Conservation (phyloP, 768 basidiomycete species). For the Rhodotorula paludigena region DNA sequence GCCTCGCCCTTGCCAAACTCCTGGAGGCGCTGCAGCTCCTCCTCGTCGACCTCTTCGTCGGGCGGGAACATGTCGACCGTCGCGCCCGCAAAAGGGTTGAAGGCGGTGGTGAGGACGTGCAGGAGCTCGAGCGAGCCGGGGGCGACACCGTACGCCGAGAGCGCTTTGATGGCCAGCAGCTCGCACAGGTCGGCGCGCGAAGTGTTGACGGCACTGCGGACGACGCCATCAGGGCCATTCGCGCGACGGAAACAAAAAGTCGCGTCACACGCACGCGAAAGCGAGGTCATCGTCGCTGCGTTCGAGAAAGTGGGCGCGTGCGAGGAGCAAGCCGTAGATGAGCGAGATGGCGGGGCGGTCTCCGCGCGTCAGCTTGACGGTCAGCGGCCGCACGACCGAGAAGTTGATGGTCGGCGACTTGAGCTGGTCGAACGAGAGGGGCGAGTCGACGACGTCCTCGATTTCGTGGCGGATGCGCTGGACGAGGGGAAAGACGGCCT, state of each 20-base stretch:
- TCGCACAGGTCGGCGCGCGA: slow-evolving; percentile 76
- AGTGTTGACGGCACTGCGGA: slow-evolving; percentile 54
- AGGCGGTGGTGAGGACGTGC: slow-evolving; percentile 71
- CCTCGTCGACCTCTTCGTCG: slow-evolving; percentile 56
- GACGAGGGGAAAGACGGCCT: slow-evolving; percentile 32
- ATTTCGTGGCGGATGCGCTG: slow-evolving; percentile 21
- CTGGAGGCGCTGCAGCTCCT: slow-evolving; percentile 59
- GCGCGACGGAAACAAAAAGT: neutral
- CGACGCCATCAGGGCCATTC: neutral
- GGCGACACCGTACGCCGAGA: slow-evolving; percentile 55
- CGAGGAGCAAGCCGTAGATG: slow-evolving; percentile 23
- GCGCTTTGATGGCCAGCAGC: slow-evolving; percentile 79
- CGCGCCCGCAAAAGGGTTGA: slow-evolving; percentile 79
- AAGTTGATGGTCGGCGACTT: slow-evolving; percentile 25
- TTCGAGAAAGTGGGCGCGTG: slow-evolving; percentile 22
- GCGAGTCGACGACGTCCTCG: slow-evolving; percentile 17
- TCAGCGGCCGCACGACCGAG: slow-evolving; percentile 25
- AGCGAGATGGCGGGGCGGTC: slow-evolving; percentile 19
- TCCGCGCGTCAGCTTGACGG: slow-evolving; percentile 5
- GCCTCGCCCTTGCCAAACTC: slow-evolving; percentile 17
- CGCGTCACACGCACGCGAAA: slow-evolving; percentile 15
- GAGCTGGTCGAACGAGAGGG: slow-evolving; percentile 24
- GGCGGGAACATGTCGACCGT: slow-evolving; percentile 63
- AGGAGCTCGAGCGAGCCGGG: slow-evolving; percentile 58
- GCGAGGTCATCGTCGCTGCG: slow-evolving; percentile 20